Evolutionary conservation across 371 early-diverging fungal genomes (phyloP), one percentile per base, ranked within the genome.

Genomic region (Apophysomyces variabilis): DNA sequence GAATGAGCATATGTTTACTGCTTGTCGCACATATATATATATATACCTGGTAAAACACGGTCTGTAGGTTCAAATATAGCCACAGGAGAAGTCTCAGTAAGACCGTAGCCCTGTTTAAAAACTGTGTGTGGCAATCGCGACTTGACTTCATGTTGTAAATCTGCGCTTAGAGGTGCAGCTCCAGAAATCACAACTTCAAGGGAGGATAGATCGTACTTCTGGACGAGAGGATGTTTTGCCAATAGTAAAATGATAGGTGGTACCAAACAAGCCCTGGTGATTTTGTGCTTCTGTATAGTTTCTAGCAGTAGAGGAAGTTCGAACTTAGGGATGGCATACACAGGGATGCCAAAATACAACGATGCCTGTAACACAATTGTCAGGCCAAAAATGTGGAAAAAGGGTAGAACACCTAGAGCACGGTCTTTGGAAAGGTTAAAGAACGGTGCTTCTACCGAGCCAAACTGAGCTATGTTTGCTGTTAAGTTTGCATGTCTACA

Each of bases 301-400:
- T 73, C 67, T 57, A 94, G 84, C 62, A 88, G 87, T 7, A 66
- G 39, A 0, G 67, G 75, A 37, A 91, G 75, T 44, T 89, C 88
- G 70, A 90, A 94, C 62, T 84, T 88, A 18, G 85, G 84, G 62
- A 92, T 69, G 35, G 92, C 75, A 2, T 92, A 81, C 4, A 86
- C 73, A 6, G 78, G 21, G 39, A 74, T 69, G n/a, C 68, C 61
- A 11, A 70, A 75, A 69, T 85, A 74, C 56, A 73, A 69, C 0
- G 74, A 58, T 14, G 68, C 69, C 5, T 78, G 47, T 5, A 78
- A 62, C 9, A 83, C 58, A 1, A 72, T 68, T 1, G 74, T 74
- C 26, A 90, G 77, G 32, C 92, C 95, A 69, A 92, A 95, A 62
- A 93, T 90, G 67, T 95, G 95, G 70, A 85, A 95, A 61, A 92